Conservation (phyloP, 2,329 filamentous ascomycete species). For the Cytospora chrysosperma region DNA sequence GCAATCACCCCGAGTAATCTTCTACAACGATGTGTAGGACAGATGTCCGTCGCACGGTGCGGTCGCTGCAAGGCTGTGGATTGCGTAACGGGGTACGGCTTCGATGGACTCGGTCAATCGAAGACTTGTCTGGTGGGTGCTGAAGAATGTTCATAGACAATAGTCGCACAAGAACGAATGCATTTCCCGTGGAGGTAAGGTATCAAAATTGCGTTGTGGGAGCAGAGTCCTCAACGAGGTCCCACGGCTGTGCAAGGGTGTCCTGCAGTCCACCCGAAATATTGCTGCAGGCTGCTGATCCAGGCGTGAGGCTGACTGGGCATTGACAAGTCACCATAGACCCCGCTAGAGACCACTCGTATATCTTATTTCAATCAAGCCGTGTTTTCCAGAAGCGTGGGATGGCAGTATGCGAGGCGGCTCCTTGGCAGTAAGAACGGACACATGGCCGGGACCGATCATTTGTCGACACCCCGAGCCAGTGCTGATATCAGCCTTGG, state of each 20-base stretch:
- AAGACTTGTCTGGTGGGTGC: slow-evolving; percentile 2
- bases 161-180: not conserved
- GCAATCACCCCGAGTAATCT: slow-evolving; percentile 27
- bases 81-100: not conserved
- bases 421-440: slow-evolving; percentile 6
- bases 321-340: not conserved
- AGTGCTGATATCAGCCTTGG: slow-evolving; percentile 22
- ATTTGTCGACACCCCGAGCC: slow-evolving; percentile 5
- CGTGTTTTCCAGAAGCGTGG: not conserved
- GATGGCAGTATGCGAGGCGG: not conserved
- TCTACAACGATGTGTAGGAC: slow-evolving; percentile 30
- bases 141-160: not conserved
- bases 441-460: slow-evolving; percentile 13
- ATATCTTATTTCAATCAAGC: not conserved
- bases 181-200: not conserved
- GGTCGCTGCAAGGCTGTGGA: not conserved
- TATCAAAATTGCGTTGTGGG: not conserved
- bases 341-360: not conserved
- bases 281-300: not conserved
- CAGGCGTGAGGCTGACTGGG: slow-evolving; percentile 9
- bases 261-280: not conserved
- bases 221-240: not conserved
- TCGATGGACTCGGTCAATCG: not conserved
- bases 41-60: not conserved
- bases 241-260: not conserved